Evolutionary conservation across 225 moss, liverwort and hornwort genomes (phyloP).

Genomic region (Anthoceros angustus): DNA sequence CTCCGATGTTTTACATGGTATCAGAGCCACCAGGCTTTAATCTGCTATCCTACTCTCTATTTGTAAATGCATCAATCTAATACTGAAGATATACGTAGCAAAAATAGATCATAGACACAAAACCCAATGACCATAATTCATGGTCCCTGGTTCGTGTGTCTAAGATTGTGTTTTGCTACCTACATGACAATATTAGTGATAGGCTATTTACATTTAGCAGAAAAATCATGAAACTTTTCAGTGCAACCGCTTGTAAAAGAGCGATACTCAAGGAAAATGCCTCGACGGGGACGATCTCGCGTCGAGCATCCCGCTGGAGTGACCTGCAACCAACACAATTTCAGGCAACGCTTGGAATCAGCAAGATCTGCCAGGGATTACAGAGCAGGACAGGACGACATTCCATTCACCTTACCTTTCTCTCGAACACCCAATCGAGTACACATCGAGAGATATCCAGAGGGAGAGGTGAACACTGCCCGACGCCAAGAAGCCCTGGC

Average conservation of each 20-base stretch:
- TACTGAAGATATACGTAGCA: background rate
- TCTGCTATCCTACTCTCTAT: background rate
- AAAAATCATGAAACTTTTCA: no score
- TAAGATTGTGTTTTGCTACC: background rate
- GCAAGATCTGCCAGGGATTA: background rate
- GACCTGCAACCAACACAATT: background rate
- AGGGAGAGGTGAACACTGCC: background rate
- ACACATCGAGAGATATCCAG: background rate
- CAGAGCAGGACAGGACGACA: background rate
- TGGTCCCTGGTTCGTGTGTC: conserved; percentile 1
- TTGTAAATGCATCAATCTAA: background rate
- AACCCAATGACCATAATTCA: no score
- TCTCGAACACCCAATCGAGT: background rate
- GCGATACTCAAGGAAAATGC: background rate
- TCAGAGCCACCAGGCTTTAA: background rate
- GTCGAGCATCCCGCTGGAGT: background rate
- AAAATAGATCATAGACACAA: background rate
- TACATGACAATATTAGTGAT: no score
- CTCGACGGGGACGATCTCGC: background rate
- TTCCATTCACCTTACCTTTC: background rate
- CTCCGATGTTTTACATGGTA: background rate
- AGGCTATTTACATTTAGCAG: no score
- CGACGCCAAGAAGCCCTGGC: no score
- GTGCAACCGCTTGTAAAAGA: background rate
- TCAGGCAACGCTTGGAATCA: background rate